Evolutionary conservation across 1,284 basidiomycete species (phyloP).

Genomic region (Pseudozyma sp.): DNA sequence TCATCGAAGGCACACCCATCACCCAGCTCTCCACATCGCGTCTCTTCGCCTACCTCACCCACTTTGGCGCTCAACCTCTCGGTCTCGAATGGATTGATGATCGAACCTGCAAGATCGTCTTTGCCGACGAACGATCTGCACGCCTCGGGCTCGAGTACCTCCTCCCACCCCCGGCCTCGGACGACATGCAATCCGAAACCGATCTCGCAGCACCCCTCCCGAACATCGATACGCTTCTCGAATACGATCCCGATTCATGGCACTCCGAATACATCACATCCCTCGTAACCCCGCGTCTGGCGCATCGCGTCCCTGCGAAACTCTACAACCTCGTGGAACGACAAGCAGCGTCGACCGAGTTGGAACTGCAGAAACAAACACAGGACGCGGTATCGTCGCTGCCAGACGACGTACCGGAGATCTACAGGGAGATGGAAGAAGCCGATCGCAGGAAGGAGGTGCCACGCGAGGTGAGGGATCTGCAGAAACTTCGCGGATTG

Average conservation of each 20-base stretch:
- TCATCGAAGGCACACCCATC: constrained; percentile 64
- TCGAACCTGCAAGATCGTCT: constrained; percentile 62
- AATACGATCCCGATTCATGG: constrained; percentile 42
- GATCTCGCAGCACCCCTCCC: constrained; percentile 16
- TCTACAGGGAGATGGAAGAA: constrained; percentile 65
- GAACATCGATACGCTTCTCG: constrained; percentile 35
- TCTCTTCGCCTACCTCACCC: constrained; percentile 63
- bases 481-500: constrained; percentile 38
- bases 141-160: constrained; percentile 58
- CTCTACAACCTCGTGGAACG: constrained; percentile 61
- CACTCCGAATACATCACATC: constrained; percentile 36
- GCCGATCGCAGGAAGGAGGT: constrained; percentile 41
- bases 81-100: constrained; percentile 68
- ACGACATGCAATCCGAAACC: constrained; percentile 12
- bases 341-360: constrained; percentile 35
- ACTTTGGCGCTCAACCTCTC: constrained; percentile 61
- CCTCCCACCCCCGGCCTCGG: constrained; percentile 12
- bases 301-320: constrained; percentile 53
- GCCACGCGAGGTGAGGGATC: constrained; percentile 26
- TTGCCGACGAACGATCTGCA: constrained; percentile 52
- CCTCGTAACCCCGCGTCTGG: constrained; percentile 50
- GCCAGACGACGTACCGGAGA: constrained; percentile 61
- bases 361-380: constrained; percentile 6
- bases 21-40: constrained; percentile 66
- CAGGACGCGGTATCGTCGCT: constrained; percentile 26